Conservation (phyloP, 345 rosid genomes). For the Eucalyptus rudis region DNA sequence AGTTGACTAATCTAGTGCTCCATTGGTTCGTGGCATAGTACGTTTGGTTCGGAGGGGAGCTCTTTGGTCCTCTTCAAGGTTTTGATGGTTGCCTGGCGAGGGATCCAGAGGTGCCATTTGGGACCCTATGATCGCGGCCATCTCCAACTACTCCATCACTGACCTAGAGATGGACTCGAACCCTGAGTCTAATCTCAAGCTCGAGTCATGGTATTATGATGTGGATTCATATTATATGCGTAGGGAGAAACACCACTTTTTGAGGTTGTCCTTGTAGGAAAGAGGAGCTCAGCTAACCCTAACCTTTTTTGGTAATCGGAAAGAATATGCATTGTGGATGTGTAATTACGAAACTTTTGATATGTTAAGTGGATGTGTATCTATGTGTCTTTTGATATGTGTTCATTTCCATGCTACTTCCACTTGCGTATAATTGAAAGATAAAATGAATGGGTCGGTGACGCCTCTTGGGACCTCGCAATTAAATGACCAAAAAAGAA, state of each 20-base stretch:
- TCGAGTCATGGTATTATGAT: no score
- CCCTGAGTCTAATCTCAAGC: fast-evolving
- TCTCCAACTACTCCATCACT: fast-evolving
- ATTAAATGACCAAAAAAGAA: no score
- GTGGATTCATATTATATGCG: fast-evolving
- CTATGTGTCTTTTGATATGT: no score
- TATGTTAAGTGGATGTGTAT: no score
- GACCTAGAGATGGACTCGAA: fast-evolving
- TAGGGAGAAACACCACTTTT: no score
- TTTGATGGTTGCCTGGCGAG: fast-evolving
- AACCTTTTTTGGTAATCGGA: no score
- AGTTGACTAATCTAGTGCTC: no score
- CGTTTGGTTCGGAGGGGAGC: no score
- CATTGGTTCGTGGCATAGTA: no score
- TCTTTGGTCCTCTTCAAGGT: fast-evolving
- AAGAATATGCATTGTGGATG: fast-evolving
- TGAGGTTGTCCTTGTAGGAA: fast-evolving
- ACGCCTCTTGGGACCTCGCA: fast-evolving
- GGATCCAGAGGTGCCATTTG: fast-evolving
- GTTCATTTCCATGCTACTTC: no score
- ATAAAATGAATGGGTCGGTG: fast-evolving
- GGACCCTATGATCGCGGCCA: fast-evolving
- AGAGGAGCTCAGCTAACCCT: no score
- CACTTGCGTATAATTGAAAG: fast-evolving
- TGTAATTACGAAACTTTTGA: fast-evolving